A percentile compares a stretch with the other conserved stretches of the same genome.
These are phyloP conservation scores for Biscogniauxia sp. DNA, from an alignment of 2,329 filamentous ascomycete genomes.

Conservation along the genomic window DNA sequence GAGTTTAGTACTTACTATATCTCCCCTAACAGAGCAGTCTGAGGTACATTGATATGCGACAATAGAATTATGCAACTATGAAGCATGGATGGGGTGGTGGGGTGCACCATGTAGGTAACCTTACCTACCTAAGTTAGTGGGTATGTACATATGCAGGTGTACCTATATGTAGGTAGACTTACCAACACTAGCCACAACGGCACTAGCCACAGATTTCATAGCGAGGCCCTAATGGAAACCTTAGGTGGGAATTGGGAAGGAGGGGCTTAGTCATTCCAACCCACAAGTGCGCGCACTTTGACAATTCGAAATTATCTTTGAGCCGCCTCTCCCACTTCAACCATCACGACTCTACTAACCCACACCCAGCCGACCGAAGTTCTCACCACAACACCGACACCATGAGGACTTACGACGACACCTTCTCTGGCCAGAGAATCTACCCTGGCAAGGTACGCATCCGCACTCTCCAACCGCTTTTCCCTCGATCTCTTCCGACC, in stretches of 20 bases:
- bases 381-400: constrained; percentile 42
- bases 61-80: constrained; percentile 10
- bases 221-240: constrained; percentile 26
- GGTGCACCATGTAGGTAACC: too few species aligned
- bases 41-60: too few species aligned
- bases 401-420: constrained; percentile 67
- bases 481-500: constrained; percentile 18
- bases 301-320: constrained; percentile 31
- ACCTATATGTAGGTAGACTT: too few species aligned
- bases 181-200: constrained; percentile 10
- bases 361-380: constrained; percentile 37
- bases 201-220: constrained; percentile 25
- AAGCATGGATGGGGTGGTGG: background rate
- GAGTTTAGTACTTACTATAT: too few species aligned
- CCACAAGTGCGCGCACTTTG: constrained; percentile 32
- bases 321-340: constrained; percentile 21
- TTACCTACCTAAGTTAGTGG: too few species aligned
- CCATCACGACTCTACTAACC: constrained; percentile 31
- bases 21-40: too few species aligned
- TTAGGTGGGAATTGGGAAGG: constrained; percentile 5
- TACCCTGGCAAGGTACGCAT: constrained; percentile 64
- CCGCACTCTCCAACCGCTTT: constrained; percentile 12
- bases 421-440: constrained; percentile 64
- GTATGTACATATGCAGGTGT: too few species aligned
- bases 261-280: constrained; percentile 29